Evolutionary conservation across 257 asterid genomes (phyloP).

Genomic region (Craterostigma plantagineum): DNA sequence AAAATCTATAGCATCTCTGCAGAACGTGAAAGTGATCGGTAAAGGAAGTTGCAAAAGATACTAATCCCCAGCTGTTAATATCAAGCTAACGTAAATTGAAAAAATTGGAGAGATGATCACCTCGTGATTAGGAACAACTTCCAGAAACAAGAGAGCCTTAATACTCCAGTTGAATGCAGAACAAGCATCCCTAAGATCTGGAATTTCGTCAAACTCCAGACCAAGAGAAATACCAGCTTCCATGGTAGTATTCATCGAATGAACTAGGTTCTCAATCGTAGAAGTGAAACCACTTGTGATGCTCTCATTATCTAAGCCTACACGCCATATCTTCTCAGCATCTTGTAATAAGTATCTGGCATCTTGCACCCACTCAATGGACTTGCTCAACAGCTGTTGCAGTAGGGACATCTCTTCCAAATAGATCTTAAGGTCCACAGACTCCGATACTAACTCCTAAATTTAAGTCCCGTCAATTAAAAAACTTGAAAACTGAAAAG

Average conservation of each 20-base stretch:
- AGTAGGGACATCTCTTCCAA: slow-evolving; percentile 42
- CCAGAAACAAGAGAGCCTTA: slow-evolving; percentile 32
- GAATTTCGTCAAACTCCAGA: slow-evolving; percentile 32
- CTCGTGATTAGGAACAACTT: slow-evolving; percentile 34
- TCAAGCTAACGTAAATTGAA: slow-evolving; percentile 2
- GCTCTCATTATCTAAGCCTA: slow-evolving; percentile 14
- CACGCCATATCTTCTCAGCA: slow-evolving; percentile 31
- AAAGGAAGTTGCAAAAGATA: too few relatives aligned
- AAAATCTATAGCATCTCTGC: too few relatives aligned
- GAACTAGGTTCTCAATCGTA: slow-evolving; percentile 29
- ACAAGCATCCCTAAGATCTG: slow-evolving; percentile 54
- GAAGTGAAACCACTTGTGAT: slow-evolving; percentile 17
- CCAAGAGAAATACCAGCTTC: slow-evolving; percentile 43
- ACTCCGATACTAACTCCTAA: slow-evolving; percentile 60
- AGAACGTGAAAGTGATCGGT: too few relatives aligned
- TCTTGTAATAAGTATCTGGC: slow-evolving; percentile 40
- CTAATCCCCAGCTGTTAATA: slow-evolving; percentile 4
- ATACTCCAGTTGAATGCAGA: slow-evolving; percentile 58
- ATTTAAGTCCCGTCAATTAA: slow-evolving; percentile 12
- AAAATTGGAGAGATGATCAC: slow-evolving; percentile 24
- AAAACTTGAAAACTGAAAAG: slow-evolving; percentile 4
- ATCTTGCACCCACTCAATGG: slow-evolving; percentile 51
- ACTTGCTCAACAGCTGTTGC: slow-evolving; percentile 30
- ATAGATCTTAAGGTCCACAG: slow-evolving; percentile 47
- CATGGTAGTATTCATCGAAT: slow-evolving; percentile 26